These are phyloP conservation scores for Calonectria fujianensis DNA, from an alignment of 2,329 filamentous ascomycete genomes.

Conservation along the genomic window DNA sequence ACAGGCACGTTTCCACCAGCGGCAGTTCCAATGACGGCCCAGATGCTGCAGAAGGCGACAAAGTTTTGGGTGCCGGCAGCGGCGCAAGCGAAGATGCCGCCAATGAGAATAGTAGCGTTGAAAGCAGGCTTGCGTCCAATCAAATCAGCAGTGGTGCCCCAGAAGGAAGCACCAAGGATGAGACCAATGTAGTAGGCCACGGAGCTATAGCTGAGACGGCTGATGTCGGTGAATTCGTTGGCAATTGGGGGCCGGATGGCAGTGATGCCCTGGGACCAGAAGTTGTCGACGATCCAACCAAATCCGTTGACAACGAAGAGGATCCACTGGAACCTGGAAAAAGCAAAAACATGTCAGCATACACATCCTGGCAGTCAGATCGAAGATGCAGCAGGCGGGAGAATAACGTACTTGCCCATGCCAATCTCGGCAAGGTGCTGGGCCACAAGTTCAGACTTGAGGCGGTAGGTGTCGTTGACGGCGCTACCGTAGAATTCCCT, in stretches of 20 bases:
- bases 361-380: neutral
- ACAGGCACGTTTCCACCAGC: constrained; percentile 68
- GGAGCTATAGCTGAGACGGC: constrained; percentile 56
- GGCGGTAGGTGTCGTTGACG: constrained; percentile 56
- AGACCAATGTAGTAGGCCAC: constrained; percentile 65
- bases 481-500: constrained; percentile 60
- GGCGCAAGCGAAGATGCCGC: constrained; percentile 73
- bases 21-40: constrained; percentile 67
- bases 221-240: constrained; percentile 60
- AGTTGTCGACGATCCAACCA: constrained; percentile 68
- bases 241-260: constrained; percentile 58
- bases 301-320: constrained; percentile 68
- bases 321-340: constrained; percentile 62
- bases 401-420: constrained; percentile 58
- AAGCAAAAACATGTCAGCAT: neutral
- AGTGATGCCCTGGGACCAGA: constrained; percentile 62
- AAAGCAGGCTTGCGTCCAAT: constrained; percentile 66
- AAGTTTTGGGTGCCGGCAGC: constrained; percentile 76
- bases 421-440: constrained; percentile 56
- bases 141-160: constrained; percentile 64
- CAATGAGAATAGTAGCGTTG: constrained; percentile 66
- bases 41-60: constrained; percentile 72
- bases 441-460: constrained; percentile 59
- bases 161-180: constrained; percentile 67
- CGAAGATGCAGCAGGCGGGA: neutral